A percentile compares a stretch with the other conserved stretches of the same genome.
Evolutionary conservation across 108 stramenopile species (phyloP).

Genomic region (Cylindrotheca closterium): DNA sequence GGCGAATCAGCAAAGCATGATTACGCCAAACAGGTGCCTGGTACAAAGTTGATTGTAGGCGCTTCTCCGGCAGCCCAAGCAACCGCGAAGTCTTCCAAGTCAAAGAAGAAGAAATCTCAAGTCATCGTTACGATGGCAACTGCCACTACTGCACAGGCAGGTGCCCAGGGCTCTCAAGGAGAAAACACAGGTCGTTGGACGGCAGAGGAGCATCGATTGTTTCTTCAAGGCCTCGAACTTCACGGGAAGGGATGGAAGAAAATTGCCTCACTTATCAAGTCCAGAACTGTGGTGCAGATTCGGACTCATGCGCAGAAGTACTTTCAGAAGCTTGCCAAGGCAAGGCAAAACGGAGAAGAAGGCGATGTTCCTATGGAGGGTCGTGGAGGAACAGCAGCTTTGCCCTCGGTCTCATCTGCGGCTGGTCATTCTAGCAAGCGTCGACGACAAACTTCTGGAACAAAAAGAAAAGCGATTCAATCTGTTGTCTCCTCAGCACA

Average conservation of each 20-base stretch:
- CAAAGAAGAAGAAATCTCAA: slow-evolving; percentile 46
- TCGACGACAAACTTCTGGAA: slow-evolving; percentile 58
- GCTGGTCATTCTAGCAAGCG: slow-evolving; percentile 37
- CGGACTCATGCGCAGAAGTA: slow-evolving; percentile 99
- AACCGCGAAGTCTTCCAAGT: slow-evolving; percentile 20
- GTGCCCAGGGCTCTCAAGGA: slow-evolving; percentile 25
- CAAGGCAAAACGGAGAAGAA: slow-evolving; percentile 80
- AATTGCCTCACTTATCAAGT: slow-evolving; percentile 87
- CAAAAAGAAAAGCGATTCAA: slow-evolving; percentile 78
- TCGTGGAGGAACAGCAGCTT: slow-evolving; percentile 33
- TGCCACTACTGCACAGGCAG: slow-evolving; percentile 26
- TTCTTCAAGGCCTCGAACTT: slow-evolving; percentile 91
- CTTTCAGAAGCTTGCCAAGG: slow-evolving; percentile 98
- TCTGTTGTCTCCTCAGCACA: slow-evolving; percentile 68
- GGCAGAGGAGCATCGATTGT: slow-evolving; percentile 92
- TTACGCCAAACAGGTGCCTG: background rate
- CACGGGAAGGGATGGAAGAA: slow-evolving; percentile 97
- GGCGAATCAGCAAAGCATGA: background rate
- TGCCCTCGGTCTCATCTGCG: slow-evolving; percentile 24
- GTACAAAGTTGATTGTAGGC: background rate
- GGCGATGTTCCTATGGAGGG: slow-evolving; percentile 66
- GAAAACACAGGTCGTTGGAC: slow-evolving; percentile 98
- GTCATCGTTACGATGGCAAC: slow-evolving; percentile 41
- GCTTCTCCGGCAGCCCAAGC: slow-evolving; percentile 1
- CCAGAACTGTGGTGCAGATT: slow-evolving; percentile 95